phyloP scores from a whole-genome alignment of 495 filamentous ascomycete genomes.

The Xylaria intraflava region DNA sequence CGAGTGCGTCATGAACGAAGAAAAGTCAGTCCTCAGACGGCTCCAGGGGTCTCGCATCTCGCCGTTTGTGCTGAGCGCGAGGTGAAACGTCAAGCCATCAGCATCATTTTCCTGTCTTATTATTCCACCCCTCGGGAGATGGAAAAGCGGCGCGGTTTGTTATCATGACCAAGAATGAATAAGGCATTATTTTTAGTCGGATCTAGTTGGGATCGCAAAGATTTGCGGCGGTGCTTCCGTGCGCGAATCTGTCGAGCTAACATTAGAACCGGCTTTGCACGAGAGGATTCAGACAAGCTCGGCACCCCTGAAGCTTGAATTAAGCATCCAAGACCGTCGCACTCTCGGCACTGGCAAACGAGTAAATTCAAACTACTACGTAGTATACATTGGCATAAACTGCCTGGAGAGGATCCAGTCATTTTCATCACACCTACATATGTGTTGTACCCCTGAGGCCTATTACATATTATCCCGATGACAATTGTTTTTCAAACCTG shows the following conservation, averaged over 20 bases:
- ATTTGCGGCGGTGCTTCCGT: constrained; percentile 4
- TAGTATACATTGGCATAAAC: too few relatives aligned
- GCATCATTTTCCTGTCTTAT: not conserved
- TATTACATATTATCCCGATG: not conserved
- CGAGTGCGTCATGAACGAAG: too few relatives aligned
- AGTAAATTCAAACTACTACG: too few relatives aligned
- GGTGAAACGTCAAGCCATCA: constrained; percentile 5
- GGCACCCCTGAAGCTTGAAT: constrained; percentile 3
- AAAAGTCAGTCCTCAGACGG: too few relatives aligned
- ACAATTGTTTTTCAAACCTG: not conserved
- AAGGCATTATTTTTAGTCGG: not conserved
- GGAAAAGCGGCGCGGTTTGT: not conserved
- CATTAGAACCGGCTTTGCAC: constrained; percentile 9
- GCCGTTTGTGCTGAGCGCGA: not conserved
- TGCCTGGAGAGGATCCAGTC: constrained; percentile 3
- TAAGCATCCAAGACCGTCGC: constrained; percentile 7
- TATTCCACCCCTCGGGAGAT: not conserved
- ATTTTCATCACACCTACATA: not conserved
- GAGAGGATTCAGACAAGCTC: constrained; percentile 7
- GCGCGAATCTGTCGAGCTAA: constrained; percentile 2
- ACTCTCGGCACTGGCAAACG: not conserved
- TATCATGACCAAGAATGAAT: not conserved
- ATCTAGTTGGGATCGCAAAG: not conserved
- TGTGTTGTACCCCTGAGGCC: constrained; percentile 1
- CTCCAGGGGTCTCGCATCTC: constrained; percentile 1